These are phyloP conservation scores for Scytalidium lignicola DNA, from an alignment of 2,329 filamentous ascomycete genomes.

Conservation along the genomic window DNA sequence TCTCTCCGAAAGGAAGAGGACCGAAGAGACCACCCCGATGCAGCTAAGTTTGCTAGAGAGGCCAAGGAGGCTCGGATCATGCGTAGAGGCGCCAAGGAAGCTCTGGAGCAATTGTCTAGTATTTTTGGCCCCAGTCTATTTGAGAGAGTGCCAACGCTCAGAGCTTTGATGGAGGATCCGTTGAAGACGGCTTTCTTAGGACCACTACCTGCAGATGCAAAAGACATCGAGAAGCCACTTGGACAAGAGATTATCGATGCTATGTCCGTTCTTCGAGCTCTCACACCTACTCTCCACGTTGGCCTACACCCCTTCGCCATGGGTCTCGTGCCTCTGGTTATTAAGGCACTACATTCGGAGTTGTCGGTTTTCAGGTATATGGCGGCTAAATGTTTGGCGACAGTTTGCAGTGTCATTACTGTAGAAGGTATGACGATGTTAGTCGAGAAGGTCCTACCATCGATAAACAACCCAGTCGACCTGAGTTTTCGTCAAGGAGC, in stretches of 20 bases:
- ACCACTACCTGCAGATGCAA: conserved; percentile 67
- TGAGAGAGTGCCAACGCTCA: conserved; percentile 77
- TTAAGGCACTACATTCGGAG: conserved; percentile 80
- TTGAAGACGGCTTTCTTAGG: conserved; percentile 68
- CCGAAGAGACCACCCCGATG: conserved; percentile 84
- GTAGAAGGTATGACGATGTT: conserved; percentile 94
- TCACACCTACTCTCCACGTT: conserved; percentile 82
- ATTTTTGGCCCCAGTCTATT: conserved; percentile 76
- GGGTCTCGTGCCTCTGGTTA: conserved; percentile 76
- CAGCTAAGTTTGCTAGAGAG: conserved; percentile 83
- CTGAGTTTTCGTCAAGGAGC: conserved; percentile 86
- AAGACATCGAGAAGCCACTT: conserved; percentile 65
- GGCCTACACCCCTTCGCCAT: conserved; percentile 76
- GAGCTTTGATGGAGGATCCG: conserved; percentile 74
- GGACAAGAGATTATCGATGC: conserved; percentile 94
- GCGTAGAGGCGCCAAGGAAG: conserved; percentile 87
- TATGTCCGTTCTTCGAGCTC: conserved; percentile 83
- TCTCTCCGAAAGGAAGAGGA: conserved; percentile 98
- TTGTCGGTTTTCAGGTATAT: conserved; percentile 93
- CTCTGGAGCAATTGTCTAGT: conserved; percentile 77
- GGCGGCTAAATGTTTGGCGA: conserved; percentile 95
- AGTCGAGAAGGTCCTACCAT: conserved; percentile 86
- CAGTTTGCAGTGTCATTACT: conserved; percentile 93
- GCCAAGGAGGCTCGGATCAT: conserved; percentile 86
- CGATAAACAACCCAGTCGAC: conserved; percentile 86